Percentiles rank a stretch among this genome's conserved stretches.
Evolutionary conservation across 768 basidiomycete species (phyloP).

Genomic region (Termitomyces sp.): DNA sequence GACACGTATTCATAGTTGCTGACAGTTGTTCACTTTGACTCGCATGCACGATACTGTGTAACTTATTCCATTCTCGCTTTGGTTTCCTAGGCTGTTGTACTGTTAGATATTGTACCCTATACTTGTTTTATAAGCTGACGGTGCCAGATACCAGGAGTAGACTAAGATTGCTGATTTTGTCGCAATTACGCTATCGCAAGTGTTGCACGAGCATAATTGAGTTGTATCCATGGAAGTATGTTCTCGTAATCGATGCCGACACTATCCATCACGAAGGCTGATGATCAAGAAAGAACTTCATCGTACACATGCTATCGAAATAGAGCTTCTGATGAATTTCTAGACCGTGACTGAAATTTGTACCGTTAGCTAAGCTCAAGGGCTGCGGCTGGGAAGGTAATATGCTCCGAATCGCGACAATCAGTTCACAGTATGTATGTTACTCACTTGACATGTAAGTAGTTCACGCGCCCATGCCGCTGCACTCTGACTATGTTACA

Average conservation of each 20-base stretch:
- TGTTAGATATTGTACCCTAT: conserved; percentile 7
- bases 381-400: no score
- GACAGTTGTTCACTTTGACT: neutral
- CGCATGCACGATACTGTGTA: neutral
- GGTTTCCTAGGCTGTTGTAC: neutral
- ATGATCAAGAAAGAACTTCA: neutral
- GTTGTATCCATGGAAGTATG: neutral
- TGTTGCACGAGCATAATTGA: neutral
- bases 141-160: neutral
- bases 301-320: neutral
- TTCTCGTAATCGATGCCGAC: neutral
- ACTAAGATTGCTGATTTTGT: neutral
- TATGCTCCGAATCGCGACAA: no score
- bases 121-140: neutral
- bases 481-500: no score
- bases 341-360: neutral
- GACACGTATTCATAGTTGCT: neutral
- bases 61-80: conserved; percentile 6
- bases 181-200: neutral
- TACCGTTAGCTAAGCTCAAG: no score
- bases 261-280: neutral
- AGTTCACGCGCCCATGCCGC: no score
- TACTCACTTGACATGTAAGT: no score
- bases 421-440: no score
- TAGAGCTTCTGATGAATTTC: neutral